Conservation (phyloP, 2,329 filamentous ascomycete genomes). For the Cytospora paraplurivora region DNA sequence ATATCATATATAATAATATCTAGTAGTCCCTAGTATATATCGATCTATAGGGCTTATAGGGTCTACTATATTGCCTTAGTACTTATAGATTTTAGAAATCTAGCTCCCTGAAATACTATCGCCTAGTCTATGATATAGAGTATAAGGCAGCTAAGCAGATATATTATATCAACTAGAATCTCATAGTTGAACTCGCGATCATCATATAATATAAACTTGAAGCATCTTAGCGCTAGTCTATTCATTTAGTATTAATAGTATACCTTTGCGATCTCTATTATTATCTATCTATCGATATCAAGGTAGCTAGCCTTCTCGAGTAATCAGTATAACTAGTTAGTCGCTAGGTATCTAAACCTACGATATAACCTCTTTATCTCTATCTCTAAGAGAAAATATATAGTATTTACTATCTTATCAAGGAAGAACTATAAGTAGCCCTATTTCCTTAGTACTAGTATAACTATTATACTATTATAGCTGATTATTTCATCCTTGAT, state of each 20-base stretch:
- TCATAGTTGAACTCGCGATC: conserved; percentile 4
- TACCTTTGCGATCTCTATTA: neutral
- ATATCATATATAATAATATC: conserved; percentile 11
- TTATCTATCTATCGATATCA: conserved; percentile 6
- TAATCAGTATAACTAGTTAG: conserved; percentile 1
- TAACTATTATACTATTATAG: neutral
- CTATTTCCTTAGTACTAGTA: neutral
- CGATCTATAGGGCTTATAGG: neutral
- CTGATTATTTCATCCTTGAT: neutral
- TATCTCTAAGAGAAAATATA: too few relatives aligned
- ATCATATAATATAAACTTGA: neutral
- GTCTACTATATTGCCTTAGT: too few relatives aligned
- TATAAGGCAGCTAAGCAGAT: neutral
- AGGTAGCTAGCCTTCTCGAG: neutral
- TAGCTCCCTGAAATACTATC: neutral
- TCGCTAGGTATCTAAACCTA: too few relatives aligned
- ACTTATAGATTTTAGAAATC: neutral
- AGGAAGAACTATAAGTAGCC: too few relatives aligned
- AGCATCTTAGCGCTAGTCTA: neutral
- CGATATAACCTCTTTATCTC: too few relatives aligned
- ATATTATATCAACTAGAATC: conserved; percentile 3
- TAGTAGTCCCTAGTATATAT: conserved; percentile 1
- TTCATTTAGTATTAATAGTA: conserved; percentile 7
- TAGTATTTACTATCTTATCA: too few relatives aligned
- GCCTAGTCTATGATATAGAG: conserved; percentile 1